Evolutionary conservation across 306 rosid genomes (phyloP), one percentile per base, ranked within the genome.

Genomic region (Pterocarpus macrocarpus): DNA sequence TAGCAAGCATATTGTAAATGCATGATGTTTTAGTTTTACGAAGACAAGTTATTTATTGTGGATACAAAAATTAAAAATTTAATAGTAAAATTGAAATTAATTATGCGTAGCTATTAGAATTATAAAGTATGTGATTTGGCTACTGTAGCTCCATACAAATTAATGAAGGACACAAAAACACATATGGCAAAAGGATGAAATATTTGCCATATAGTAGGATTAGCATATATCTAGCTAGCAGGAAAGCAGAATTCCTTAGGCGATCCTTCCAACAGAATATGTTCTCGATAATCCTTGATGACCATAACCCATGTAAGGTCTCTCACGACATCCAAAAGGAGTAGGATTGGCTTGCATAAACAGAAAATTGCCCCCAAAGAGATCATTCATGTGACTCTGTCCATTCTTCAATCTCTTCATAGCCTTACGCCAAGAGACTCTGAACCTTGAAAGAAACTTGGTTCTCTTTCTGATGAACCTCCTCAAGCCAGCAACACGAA

Each of bases 381-480:
- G 79, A 84, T 89, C 92, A 44, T 76, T 85, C 70, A 78, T n/a
- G 41, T 87, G 89, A 79, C 72, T 64, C 84, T 83, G 86, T 2
- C 93, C 93, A 34, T 72, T 59, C 87, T 81, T 85, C 83, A 89
- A 69, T 64, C 67, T 87, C 73, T 59, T 73, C 52, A 85, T 75
- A 67, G 83, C 62, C 36, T 75, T 87, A 1, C 63, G 36, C 87
- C 89, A 87, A 10, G 89, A 61, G 0, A 83, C 64, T 35, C 64
- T 77, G 22, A 89, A 17, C 64, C 65, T 75, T 5, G 64, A 9
- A 2, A 83, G 13, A 47, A 87, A 5, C 75, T 69, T 78, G 7
- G 72, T 64, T 55, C 81, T 85, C 66, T 77, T 82, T 79, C 83
- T 74, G 14, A 70, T 11, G 66, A 87, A 82, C 73, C 65, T 85